Base-by-base conservation (phyloP, 139 green algal species). In the Picochlorum sp. region DNA sequence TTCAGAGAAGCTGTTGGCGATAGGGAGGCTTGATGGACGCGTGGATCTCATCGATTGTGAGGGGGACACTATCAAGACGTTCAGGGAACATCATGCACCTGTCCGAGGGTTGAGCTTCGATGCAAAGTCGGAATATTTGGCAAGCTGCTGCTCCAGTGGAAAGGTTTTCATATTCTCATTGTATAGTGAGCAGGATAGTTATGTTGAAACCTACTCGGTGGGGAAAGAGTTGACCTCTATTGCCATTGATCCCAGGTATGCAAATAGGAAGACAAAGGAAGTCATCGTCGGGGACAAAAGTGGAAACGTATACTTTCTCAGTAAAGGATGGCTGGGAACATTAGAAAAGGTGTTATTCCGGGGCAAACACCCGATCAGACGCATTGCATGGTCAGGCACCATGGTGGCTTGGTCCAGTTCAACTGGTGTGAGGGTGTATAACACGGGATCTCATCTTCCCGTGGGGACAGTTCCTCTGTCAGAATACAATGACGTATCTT, bases 401-500 rank as follows among this genome's bases (percentile, higher is more conserved):
- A 64, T 96, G 15, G 69, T 98, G 9, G 90, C 94, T 1, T 98
- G 92, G 92, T 83, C 85, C 6, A 94, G 83, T 30, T 79, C 90
- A 56, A 61, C 65, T 7, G 79, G 80, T 1, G 72, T 95, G 74
- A 87, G 81, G 8, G 74, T 97, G 47, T 96, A 95, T 72, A 84
- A 93, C 64, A 84, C 71, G 4, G 60, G 61, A 15, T 62, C 54
- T 11, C 77, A 92, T 37, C 74, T 77, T 41, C 55, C 72, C 18
- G 64, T 94, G 9, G 71, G 71, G 18, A 26, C 47, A 54, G 47
- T 54, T 20, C 47, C 47, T 54, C 34, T 41, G 34, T 13, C 8
- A 9, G 34, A 41, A 41, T 41, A 11, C 34, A 41, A 41, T 41
- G 34, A 41, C 8, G 34, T 41, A 9, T 41, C 7, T 41, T 41